Evolutionary conservation across 2,329 filamentous ascomycete genomes (phyloP).

Genomic region (Neonectria magnoliae): DNA sequence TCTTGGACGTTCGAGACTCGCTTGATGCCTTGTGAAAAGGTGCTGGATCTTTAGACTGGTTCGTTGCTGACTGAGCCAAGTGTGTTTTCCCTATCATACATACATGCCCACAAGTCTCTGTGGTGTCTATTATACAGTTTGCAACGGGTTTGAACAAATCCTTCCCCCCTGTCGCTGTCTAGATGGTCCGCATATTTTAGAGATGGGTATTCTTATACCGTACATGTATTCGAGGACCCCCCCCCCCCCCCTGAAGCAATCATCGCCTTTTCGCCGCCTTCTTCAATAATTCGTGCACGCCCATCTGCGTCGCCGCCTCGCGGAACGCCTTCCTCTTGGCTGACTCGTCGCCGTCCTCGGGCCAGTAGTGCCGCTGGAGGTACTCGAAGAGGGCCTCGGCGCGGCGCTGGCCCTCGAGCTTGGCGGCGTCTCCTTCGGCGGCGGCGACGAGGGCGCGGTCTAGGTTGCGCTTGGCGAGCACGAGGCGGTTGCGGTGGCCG

Average conservation of each 20-base stretch:
- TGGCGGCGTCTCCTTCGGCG: conserved; percentile 44
- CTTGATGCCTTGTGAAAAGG: not conserved
- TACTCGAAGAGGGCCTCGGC: conserved; percentile 55
- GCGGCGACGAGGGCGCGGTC: conserved; percentile 50
- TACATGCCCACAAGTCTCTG: not conserved
- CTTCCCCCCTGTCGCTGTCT: not conserved
- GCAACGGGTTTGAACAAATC: not conserved
- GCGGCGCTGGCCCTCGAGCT: conserved; percentile 50
- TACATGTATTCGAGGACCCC: not conserved
- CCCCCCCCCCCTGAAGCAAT: conserved; percentile 1
- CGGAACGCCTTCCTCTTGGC: conserved; percentile 42
- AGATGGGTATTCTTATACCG: conserved; percentile 14
- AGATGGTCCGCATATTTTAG: not conserved
- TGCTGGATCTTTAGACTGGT: not conserved
- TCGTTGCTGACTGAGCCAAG: not conserved
- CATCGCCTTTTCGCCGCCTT: conserved; percentile 28
- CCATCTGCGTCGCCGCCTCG: conserved; percentile 55
- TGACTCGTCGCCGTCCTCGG: conserved; percentile 36
- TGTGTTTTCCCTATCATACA: conserved; percentile 1
- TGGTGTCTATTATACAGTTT: conserved; percentile 11
- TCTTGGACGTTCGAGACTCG: not conserved
- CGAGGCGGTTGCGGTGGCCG: conserved; percentile 52
- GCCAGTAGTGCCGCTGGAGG: conserved; percentile 53
- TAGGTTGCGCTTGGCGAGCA: conserved; percentile 54
- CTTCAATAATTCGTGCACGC: conserved; percentile 50